Conservation (phyloP, 805 yeast species). For the Saccharomycopsis babjevae region DNA sequence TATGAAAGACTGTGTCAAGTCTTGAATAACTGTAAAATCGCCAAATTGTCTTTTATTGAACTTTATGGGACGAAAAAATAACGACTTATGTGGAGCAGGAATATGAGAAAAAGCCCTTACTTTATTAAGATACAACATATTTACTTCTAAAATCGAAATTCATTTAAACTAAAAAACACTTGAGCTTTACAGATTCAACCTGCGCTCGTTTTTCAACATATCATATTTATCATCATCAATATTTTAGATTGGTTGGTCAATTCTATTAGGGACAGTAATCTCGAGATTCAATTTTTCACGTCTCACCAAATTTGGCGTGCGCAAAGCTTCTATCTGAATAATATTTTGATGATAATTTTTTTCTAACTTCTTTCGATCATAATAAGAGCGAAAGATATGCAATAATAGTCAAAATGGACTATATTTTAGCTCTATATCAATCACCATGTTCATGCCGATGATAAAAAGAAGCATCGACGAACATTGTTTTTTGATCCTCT, state of each 20-base stretch:
- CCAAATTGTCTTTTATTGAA: constrained; percentile 1
- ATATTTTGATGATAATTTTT: not conserved
- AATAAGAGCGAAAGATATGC: not conserved
- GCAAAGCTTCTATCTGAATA: not conserved
- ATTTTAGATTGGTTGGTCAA: no score
- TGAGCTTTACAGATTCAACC: no score
- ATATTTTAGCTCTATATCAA: no score
- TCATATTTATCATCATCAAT: no score
- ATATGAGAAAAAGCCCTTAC: not conserved
- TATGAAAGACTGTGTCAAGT: constrained; percentile 30
- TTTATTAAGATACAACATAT: not conserved
- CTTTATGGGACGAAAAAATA: not conserved
- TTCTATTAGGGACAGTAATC: not conserved
- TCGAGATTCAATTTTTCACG: not conserved
- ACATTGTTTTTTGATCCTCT: not conserved
- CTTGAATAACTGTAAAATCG: constrained; percentile 4
- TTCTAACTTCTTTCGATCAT: not conserved
- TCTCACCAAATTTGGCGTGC: not conserved
- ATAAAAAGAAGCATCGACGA: not conserved
- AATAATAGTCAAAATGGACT: not conserved
- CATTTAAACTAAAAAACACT: no score
- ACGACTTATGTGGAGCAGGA: not conserved
- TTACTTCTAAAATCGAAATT: not conserved
- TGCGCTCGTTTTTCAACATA: no score
- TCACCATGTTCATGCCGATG: not conserved